These are phyloP conservation scores for Salmacisia buchloeana DNA, from an alignment of 1,284 basidiomycete genomes.

Conservation along the genomic window DNA sequence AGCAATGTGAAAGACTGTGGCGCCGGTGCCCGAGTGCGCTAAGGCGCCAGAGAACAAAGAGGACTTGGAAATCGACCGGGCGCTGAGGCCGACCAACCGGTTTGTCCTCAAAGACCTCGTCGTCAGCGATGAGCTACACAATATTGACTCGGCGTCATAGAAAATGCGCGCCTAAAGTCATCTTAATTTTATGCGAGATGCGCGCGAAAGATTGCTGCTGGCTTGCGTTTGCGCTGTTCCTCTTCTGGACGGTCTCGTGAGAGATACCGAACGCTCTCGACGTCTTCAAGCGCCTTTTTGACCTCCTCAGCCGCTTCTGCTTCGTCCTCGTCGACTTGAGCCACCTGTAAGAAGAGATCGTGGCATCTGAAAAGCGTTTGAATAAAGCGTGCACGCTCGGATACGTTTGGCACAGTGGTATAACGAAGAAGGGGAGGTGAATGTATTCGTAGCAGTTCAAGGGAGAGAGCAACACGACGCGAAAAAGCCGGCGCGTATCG, in stretches of 20 bases:
- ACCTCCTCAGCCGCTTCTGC: background rate
- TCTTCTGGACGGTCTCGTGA: background rate
- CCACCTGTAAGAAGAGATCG: background rate
- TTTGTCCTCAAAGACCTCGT: background rate
- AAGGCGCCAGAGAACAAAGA: background rate
- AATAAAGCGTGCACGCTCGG: background rate
- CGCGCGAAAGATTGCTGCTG: background rate
- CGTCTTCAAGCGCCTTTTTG: background rate
- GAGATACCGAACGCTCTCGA: background rate
- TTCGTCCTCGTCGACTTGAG: background rate
- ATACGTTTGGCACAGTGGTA: background rate
- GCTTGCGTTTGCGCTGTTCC: background rate
- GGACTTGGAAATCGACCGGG: background rate
- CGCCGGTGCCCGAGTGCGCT: background rate
- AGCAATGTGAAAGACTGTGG: background rate
- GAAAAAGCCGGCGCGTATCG: no score
- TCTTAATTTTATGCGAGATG: background rate
- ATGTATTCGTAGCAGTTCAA: no score
- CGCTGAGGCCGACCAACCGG: background rate
- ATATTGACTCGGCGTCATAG: background rate
- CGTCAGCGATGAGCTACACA: background rate
- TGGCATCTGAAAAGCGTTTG: background rate
- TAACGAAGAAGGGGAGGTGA: no score
- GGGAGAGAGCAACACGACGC: no score
- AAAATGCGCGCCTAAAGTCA: background rate